Percentiles rank a stretch among this genome's conserved stretches.
These are phyloP conservation scores for Cairneyella variabilis DNA, from an alignment of 495 filamentous ascomycete species.

Conservation along the genomic window DNA sequence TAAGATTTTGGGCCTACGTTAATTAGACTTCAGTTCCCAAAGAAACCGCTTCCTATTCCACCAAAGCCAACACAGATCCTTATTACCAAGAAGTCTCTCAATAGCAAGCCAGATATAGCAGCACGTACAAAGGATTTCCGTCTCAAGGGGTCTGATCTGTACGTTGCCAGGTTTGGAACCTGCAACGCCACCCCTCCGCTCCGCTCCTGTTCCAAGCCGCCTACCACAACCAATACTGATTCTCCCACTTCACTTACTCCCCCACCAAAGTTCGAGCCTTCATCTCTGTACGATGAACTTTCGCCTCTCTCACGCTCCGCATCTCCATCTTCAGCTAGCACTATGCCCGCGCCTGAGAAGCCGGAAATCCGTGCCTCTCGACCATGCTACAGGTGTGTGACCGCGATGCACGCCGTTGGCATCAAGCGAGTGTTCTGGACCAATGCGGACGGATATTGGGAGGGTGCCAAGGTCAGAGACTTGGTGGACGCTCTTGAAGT, in stretches of 20 bases:
- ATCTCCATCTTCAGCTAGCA: conserved; percentile 2
- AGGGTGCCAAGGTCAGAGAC: conserved; percentile 46
- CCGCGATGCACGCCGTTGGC: conserved; percentile 45
- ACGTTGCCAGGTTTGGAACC: conserved; percentile 43
- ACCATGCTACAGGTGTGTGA: conserved; percentile 49
- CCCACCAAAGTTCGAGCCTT: conserved; percentile 14
- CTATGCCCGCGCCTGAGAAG: neutral
- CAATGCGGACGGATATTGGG: conserved; percentile 41
- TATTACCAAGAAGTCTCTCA: conserved; percentile 18
- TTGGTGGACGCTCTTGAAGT: conserved; percentile 41
- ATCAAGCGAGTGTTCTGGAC: conserved; percentile 55
- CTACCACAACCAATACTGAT: neutral
- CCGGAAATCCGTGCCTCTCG: conserved; percentile 32
- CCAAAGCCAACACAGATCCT: conserved; percentile 21
- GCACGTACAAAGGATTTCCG: conserved; percentile 42
- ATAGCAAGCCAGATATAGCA: conserved; percentile 21
- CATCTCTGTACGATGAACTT: conserved; percentile 46
- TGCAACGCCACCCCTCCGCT: neutral
- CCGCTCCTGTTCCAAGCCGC: neutral
- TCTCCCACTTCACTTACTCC: neutral
- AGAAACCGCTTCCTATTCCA: conserved; percentile 5
- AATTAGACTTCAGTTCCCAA: neutral
- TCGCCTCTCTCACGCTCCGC: conserved; percentile 15
- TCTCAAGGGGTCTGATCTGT: conserved; percentile 47
- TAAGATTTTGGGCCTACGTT: neutral